A percentile compares a stretch with the other conserved stretches of the same genome.
Conservation (phyloP, 164 flowering plant species). For the Amborella trichopoda region DNA sequence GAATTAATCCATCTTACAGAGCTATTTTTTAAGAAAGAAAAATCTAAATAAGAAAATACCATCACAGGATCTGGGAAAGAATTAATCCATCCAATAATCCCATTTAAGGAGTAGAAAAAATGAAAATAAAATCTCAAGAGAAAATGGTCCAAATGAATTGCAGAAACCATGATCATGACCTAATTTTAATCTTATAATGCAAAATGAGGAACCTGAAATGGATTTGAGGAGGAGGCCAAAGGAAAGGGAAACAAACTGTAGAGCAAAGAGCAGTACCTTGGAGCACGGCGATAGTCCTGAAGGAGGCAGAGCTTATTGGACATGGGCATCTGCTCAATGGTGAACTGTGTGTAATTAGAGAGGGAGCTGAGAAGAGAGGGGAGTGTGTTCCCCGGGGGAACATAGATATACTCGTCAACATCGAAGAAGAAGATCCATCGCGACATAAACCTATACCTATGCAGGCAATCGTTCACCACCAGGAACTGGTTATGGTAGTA, state of each 20-base stretch:
- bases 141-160: too few species aligned
- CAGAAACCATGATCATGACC: too few species aligned
- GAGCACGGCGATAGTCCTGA: slow-evolving; percentile 27
- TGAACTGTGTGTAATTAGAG: slow-evolving; percentile 52
- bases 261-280: slow-evolving; percentile 30
- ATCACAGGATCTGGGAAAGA: too few species aligned
- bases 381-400: slow-evolving; percentile 45
- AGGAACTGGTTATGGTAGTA: slow-evolving; percentile 95
- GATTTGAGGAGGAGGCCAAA: neutral
- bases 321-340: slow-evolving; percentile 90
- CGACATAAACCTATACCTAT: slow-evolving; percentile 53
- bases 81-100: too few species aligned
- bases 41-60: too few species aligned
- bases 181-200: neutral
- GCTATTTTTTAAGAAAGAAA: too few species aligned
- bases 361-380: slow-evolving; percentile 43
- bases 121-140: too few species aligned
- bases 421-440: slow-evolving; percentile 98
- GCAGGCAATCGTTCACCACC: slow-evolving; percentile 87
- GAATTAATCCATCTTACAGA: too few species aligned
- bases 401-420: slow-evolving; percentile 77
- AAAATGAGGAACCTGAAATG: neutral
- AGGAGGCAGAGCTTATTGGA: slow-evolving; percentile 53
- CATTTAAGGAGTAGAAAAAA: too few species aligned
- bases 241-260: too few species aligned